Conservation (phyloP, 805 yeast species). For the Kregervanrija pseudodelftensis region DNA sequence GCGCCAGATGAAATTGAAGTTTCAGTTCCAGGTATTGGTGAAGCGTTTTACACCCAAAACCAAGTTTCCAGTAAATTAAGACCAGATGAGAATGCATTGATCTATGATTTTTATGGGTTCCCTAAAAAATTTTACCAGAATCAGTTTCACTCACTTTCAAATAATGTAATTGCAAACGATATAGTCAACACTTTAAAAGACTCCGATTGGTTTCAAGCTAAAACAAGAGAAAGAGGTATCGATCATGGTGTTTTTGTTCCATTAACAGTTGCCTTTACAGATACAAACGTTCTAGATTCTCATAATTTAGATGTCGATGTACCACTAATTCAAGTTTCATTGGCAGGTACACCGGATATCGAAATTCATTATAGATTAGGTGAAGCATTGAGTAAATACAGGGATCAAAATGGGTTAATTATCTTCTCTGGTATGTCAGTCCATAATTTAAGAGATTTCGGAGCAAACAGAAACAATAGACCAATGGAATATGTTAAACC, state of each 20-base stretch:
- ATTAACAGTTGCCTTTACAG: conserved; percentile 58
- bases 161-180: conserved; percentile 35
- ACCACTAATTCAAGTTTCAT: conserved; percentile 45
- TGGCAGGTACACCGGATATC: conserved; percentile 36
- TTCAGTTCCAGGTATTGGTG: conserved; percentile 32
- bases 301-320: conserved; percentile 38
- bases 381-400: conserved; percentile 39
- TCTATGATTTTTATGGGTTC: conserved; percentile 74
- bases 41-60: conserved; percentile 12
- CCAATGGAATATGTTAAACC: conserved; percentile 42
- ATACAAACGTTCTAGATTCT: conserved; percentile 27
- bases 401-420: conserved; percentile 46
- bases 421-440: conserved; percentile 75
- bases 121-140: conserved; percentile 59
- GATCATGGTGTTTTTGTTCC: conserved; percentile 88
- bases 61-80: conserved; percentile 16
- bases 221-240: conserved; percentile 51
- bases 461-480: conserved; percentile 12
- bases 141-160: conserved; percentile 47
- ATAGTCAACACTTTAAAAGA: conserved; percentile 34
- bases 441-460: conserved; percentile 59
- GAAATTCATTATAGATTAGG: conserved; percentile 49
- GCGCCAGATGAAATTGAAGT: conserved; percentile 39
- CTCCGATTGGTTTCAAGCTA: conserved; percentile 36
- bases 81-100: conserved; percentile 41